Evolutionary conservation across 140 eudicot species (phyloP).

Genomic region (Anethum foeniculum): DNA sequence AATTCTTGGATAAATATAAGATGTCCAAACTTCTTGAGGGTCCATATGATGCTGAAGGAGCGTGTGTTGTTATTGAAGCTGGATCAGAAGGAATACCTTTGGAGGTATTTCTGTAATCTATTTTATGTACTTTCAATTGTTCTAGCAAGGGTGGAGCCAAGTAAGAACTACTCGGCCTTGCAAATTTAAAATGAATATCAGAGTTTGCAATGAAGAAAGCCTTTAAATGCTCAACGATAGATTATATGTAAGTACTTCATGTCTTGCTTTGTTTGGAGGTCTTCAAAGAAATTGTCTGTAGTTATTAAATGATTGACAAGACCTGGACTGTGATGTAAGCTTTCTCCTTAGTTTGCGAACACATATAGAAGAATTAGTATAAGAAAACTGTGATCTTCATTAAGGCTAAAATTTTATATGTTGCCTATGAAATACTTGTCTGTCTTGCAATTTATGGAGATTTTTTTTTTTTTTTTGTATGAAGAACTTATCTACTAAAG

Average conservation of each 20-base stretch:
- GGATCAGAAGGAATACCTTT: slow-evolving; percentile 49
- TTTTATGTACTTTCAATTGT: not conserved
- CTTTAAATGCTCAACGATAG: not conserved
- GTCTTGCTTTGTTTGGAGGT: not conserved
- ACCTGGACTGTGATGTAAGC: not conserved
- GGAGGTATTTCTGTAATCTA: slow-evolving; percentile 34
- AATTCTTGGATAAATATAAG: slow-evolving; percentile 66
- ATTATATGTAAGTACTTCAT: not conserved
- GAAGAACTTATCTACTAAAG: not conserved
- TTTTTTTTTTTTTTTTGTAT: too few species aligned
- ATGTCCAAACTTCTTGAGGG: slow-evolving; percentile 79
- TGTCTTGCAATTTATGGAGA: too few species aligned
- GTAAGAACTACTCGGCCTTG: not conserved
- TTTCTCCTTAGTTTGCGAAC: not conserved
- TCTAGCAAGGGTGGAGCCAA: not conserved
- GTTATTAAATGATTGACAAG: not conserved
- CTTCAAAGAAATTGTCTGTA: not conserved
- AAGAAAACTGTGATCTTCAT: not conserved
- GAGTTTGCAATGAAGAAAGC: not conserved
- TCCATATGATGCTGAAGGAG: slow-evolving; percentile 80
- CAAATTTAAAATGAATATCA: not conserved
- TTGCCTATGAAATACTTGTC: too few species aligned
- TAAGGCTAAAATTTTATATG: not conserved
- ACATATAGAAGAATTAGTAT: not conserved
- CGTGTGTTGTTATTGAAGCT: slow-evolving; percentile 62